Evolutionary conservation across 2,329 filamentous ascomycete species (phyloP), one percentile per base, ranked within the genome.

Genomic region (Fusarium albosuccineum): DNA sequence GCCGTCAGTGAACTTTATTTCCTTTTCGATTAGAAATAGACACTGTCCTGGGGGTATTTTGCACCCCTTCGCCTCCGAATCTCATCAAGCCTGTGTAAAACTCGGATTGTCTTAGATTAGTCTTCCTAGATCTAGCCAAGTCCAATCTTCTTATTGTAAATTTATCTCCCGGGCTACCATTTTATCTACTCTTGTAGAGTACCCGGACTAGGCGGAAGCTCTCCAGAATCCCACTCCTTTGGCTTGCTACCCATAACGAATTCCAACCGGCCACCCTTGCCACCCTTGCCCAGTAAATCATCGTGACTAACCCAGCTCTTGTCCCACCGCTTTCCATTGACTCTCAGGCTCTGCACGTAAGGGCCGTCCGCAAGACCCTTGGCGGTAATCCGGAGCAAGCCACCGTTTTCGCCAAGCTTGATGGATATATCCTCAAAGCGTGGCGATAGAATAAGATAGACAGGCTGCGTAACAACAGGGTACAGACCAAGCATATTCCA

Each of bases 281-380:
- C 41, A 9, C 29, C 72, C 74, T 14, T 42, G 55, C 58, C 76
- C 72, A 83, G 75, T 5, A 83, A 64, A 70, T 88, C 83, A 1
- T 81, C 79, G 71, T 88, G 85, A 57, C 82, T 79, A 16, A 88
- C 79, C 86, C 86, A 88, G 55, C 85, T 88, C 75, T 80, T 82
- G 1, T 77, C 68, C 86, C 85, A 87, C 0, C 57, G 3, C 54
- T 83, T 59, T 0, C 84, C 85, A 60, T 88, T 87, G 37, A 88
- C 82, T 56, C 76, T 83, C 1, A 88, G 76, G 3, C 79, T 79
- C 68, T 87, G 84, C 6, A 89, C 82, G 61, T 83, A 89, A 41
- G 80, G 83, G 3, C 81, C 81, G 3, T 82, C 72, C 4, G 77
- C 79, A 11, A 86, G 68, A 0, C 82, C 81, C 6, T 68, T 70